Conservation (phyloP, 345 rosid species). For the Rhodamnia argentea region DNA sequence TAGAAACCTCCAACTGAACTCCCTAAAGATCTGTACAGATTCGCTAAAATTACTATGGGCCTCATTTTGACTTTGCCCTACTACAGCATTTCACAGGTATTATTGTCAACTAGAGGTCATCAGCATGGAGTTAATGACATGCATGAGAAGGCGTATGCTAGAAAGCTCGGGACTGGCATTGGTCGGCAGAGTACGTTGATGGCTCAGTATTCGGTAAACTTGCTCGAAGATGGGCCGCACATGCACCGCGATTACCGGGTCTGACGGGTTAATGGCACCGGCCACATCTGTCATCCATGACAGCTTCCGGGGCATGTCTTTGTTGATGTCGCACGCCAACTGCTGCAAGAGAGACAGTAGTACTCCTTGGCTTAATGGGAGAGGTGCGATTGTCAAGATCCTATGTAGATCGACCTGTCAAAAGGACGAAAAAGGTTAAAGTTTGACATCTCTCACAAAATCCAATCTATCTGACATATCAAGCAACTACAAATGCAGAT, state of each 20-base stretch:
- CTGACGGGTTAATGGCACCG: slow-evolving; percentile 59
- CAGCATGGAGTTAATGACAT: slow-evolving; percentile 61
- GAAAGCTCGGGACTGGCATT: slow-evolving; percentile 28
- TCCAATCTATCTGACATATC: not conserved
- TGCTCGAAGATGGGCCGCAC: slow-evolving; percentile 68
- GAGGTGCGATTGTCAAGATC: slow-evolving; percentile 40
- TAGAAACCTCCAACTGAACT: not conserved
- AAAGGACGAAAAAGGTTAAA: not conserved
- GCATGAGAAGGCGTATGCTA: slow-evolving; percentile 53
- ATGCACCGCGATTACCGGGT: slow-evolving; percentile 51
- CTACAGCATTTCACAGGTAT: not conserved
- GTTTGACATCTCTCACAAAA: not conserved
- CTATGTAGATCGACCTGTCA: slow-evolving; percentile 60
- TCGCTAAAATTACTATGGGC: not conserved
- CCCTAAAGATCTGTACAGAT: slow-evolving; percentile 2
- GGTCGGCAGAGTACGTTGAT: slow-evolving; percentile 36
- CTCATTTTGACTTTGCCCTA: not conserved
- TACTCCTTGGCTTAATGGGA: slow-evolving; percentile 85
- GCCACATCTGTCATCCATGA: slow-evolving; percentile 84
- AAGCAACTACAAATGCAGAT: not conserved
- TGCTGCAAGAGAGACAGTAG: slow-evolving; percentile 80
- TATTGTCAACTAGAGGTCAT: slow-evolving; percentile 43
- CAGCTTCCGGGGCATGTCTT: slow-evolving; percentile 50
- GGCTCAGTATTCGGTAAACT: slow-evolving; percentile 55
- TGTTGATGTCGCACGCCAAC: slow-evolving; percentile 62